Conservation (phyloP, 495 filamentous ascomycete species). For the Podospora pseudoanserina region DNA sequence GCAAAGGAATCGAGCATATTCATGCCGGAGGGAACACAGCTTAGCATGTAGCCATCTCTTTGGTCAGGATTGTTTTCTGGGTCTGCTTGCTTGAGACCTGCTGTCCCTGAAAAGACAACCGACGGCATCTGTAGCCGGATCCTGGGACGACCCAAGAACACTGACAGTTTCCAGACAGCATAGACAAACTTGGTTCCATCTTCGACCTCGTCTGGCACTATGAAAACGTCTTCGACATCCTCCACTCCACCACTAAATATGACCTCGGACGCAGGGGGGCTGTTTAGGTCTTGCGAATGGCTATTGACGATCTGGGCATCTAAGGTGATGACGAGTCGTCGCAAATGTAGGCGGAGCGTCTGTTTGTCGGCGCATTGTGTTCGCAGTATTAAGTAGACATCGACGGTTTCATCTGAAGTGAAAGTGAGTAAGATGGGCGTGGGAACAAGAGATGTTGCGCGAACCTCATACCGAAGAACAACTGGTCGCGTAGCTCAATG, state of each 20-base stretch:
- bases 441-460: constrained; percentile 21
- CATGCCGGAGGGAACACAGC: constrained; percentile 67
- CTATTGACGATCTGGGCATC: constrained; percentile 70
- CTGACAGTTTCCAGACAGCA: constrained; percentile 75
- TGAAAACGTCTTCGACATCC: constrained; percentile 57
- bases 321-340: constrained; percentile 61
- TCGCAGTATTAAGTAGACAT: constrained; percentile 67
- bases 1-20: constrained; percentile 79
- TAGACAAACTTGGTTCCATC: constrained; percentile 52
- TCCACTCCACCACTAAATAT: constrained; percentile 62
- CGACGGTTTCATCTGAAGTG: constrained; percentile 70
- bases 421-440: constrained; percentile 55
- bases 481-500: constrained; percentile 49
- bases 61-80: constrained; percentile 43
- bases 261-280: constrained; percentile 55
- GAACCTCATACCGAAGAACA: constrained; percentile 64
- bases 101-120: constrained; percentile 72
- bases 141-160: constrained; percentile 72
- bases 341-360: constrained; percentile 56
- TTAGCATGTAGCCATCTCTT: constrained; percentile 70
- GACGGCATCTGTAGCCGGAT: constrained; percentile 74
- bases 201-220: constrained; percentile 55
- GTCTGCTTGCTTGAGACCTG: constrained; percentile 59
- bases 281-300: constrained; percentile 41
- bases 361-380: constrained; percentile 60